phyloP scores from a whole-genome alignment of 352 stramenopile genomes.

The Pythium pyrilobum region DNA sequence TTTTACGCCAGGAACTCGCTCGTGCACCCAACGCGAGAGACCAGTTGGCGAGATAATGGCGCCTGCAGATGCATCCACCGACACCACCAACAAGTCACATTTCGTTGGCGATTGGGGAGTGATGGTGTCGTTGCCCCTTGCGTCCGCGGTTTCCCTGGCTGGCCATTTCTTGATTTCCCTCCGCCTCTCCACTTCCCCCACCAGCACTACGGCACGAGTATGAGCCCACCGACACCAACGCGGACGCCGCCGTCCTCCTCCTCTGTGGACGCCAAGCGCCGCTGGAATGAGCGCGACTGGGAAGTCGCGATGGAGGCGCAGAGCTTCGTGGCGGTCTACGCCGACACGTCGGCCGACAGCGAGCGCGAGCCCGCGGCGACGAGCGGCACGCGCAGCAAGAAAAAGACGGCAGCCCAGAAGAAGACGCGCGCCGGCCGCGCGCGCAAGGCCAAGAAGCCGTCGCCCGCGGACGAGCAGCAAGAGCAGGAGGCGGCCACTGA shows the following conservation, averaged over 20 bases:
- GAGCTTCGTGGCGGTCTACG: constrained; percentile 52
- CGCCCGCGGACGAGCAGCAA: background rate
- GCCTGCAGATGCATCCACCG: too few relatives aligned
- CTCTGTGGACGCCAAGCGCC: constrained; percentile 30
- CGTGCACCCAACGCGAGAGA: too few relatives aligned
- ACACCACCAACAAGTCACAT: background rate
- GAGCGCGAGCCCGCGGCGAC: constrained; percentile 1
- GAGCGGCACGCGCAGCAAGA: background rate
- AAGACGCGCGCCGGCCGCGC: background rate
- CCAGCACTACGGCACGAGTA: background rate
- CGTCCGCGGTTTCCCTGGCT: too few relatives aligned
- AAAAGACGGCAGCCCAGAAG: constrained; percentile 3
- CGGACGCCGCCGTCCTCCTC: background rate
- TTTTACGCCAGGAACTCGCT: too few relatives aligned
- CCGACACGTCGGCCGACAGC: constrained; percentile 5
- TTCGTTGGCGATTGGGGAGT: background rate
- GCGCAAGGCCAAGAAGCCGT: background rate
- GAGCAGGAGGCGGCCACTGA: background rate
- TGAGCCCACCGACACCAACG: background rate
- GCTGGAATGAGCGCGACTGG: constrained; percentile 62
- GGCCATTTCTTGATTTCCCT: background rate
- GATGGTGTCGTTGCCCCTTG: background rate
- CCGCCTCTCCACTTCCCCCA: background rate
- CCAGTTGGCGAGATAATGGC: too few relatives aligned
- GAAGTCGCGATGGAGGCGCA: constrained; percentile 53